phyloP scores from a whole-genome alignment of 176 grass and related monocot genomes.

The Carex cristatella region DNA sequence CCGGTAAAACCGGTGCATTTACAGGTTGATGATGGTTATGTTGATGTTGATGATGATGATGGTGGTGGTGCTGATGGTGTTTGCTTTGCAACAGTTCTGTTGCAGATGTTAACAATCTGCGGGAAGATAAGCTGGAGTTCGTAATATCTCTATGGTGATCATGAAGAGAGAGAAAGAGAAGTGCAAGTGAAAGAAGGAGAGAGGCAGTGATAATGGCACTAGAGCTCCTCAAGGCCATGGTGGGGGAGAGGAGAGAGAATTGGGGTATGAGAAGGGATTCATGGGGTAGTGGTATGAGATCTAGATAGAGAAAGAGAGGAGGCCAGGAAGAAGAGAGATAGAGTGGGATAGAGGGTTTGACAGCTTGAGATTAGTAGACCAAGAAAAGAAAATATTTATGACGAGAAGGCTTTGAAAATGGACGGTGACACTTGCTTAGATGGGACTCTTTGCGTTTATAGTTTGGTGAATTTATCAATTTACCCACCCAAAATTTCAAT shows the following conservation, averaged over 20 bases:
- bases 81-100: neutral
- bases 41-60: neutral
- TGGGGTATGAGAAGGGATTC: constrained; percentile 18
- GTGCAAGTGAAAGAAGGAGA: constrained; percentile 53
- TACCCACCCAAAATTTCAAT: neutral
- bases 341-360: constrained; percentile 29
- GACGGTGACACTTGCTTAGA: constrained; percentile 44
- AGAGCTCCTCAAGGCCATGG: constrained; percentile 55
- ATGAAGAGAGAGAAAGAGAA: constrained; percentile 55
- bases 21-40: constrained; percentile 14
- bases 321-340: constrained; percentile 4
- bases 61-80: constrained; percentile 5
- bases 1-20: constrained; percentile 19
- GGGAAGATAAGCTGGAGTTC: neutral
- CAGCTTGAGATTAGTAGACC: constrained; percentile 29
- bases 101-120: constrained; percentile 43
- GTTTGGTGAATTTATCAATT: constrained; percentile 19
- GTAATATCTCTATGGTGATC: neutral
- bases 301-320: neutral
- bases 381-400: constrained; percentile 17
- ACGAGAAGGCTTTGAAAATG: neutral
- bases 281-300: constrained; percentile 32
- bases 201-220: neutral
- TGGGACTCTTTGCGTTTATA: constrained; percentile 32
- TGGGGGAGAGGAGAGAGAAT: constrained; percentile 9